Conservation (phyloP, 2,329 filamentous ascomycete species). For the Verticillium alfalfae region DNA sequence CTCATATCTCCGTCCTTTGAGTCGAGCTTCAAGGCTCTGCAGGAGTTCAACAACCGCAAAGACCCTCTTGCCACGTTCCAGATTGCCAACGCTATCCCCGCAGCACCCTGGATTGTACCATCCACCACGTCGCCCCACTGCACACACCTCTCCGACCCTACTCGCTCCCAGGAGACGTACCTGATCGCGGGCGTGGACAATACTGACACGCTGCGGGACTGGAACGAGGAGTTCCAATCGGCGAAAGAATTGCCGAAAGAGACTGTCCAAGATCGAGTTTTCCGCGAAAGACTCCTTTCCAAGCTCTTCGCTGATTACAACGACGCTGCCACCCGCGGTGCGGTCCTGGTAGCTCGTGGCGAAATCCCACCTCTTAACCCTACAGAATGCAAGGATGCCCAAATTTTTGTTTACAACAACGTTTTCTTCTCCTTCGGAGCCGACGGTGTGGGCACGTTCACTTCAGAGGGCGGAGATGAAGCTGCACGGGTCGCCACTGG, state of each 20-base stretch:
- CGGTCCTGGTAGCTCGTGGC: slow-evolving; percentile 84
- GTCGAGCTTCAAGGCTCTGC: slow-evolving; percentile 67
- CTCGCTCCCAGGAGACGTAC: slow-evolving; percentile 88
- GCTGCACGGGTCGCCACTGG: slow-evolving; percentile 92
- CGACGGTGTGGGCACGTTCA: slow-evolving; percentile 95
- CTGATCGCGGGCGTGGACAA: slow-evolving; percentile 87
- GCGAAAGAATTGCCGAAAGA: slow-evolving; percentile 92
- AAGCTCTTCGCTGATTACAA: slow-evolving; percentile 98
- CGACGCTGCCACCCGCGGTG: slow-evolving; percentile 86
- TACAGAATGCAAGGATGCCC: slow-evolving; percentile 84
- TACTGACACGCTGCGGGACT: slow-evolving; percentile 89
- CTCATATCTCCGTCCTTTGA: slow-evolving; percentile 80
- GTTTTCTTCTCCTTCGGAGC: slow-evolving; percentile 99
- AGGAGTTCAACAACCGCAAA: slow-evolving; percentile 77
- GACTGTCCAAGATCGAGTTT: slow-evolving; percentile 89
- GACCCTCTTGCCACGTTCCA: slow-evolving; percentile 92
- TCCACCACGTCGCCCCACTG: slow-evolving; percentile 57
- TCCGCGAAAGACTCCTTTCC: slow-evolving; percentile 86
- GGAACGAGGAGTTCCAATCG: slow-evolving; percentile 99
- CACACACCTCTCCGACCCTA: slow-evolving; percentile 75
- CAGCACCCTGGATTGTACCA: slow-evolving; percentile 87
- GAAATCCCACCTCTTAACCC: slow-evolving; percentile 93
- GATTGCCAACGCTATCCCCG: slow-evolving; percentile 89
- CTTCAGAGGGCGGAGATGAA: slow-evolving; percentile 92
- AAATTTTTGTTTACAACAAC: slow-evolving; percentile 99